phyloP scores from a whole-genome alignment of 1,284 basidiomycete genomes.

The Puccinia coronata region DNA sequence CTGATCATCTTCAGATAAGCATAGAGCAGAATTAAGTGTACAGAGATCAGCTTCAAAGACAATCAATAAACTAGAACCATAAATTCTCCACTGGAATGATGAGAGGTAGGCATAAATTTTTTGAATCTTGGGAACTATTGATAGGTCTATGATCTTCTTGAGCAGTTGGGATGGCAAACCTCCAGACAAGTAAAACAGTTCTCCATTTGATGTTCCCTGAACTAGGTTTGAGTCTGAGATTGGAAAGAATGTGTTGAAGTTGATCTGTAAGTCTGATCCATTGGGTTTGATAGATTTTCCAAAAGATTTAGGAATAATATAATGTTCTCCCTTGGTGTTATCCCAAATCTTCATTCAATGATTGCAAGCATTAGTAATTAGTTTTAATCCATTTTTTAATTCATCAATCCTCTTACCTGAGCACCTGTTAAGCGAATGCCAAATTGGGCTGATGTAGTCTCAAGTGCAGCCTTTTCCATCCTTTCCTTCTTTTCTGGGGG shows the following conservation, averaged over 20 bases:
- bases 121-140: slow-evolving; percentile 27
- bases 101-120: slow-evolving; percentile 12
- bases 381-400: too few species aligned
- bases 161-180: slow-evolving; percentile 19
- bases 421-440: slow-evolving; percentile 43
- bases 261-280: slow-evolving; percentile 16
- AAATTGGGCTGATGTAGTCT: slow-evolving; percentile 36
- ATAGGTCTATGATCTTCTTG: slow-evolving; percentile 16
- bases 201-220: background rate
- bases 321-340: slow-evolving; percentile 24
- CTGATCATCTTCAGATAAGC: background rate
- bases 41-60: slow-evolving; percentile 36
- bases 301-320: slow-evolving; percentile 28
- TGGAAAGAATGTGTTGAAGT: slow-evolving; percentile 37
- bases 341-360: slow-evolving; percentile 28
- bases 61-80: slow-evolving; percentile 37
- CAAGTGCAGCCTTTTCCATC: slow-evolving; percentile 22
- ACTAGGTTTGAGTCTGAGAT: background rate
- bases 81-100: slow-evolving; percentile 35
- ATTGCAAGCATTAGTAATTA: too few species aligned
- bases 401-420: slow-evolving; percentile 32
- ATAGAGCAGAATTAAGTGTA: background rate
- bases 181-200: slow-evolving; percentile 1
- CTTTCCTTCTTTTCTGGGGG: slow-evolving; percentile 29
- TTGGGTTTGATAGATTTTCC: slow-evolving; percentile 37